A percentile compares a stretch with the other conserved stretches of the same genome.
Evolutionary conservation across 768 basidiomycete species (phyloP).

Genomic region (Tylopilus plumbeoviolaceoides): DNA sequence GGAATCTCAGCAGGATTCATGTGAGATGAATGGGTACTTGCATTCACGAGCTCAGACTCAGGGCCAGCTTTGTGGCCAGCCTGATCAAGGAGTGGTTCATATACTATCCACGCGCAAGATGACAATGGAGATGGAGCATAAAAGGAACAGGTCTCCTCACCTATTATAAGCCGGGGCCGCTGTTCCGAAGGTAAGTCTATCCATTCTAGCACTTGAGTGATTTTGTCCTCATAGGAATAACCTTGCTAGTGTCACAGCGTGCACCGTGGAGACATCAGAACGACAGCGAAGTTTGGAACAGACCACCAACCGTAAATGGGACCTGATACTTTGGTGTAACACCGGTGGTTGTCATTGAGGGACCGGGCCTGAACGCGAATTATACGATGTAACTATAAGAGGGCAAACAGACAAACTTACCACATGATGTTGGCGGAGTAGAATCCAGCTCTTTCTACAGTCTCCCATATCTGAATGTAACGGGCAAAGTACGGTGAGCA

Average conservation of each 20-base stretch:
- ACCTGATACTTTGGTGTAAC: constrained; percentile 11
- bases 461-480: constrained; percentile 76
- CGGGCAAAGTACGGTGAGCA: not conserved
- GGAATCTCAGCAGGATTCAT: constrained; percentile 1
- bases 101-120: constrained; percentile 39
- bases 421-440: constrained; percentile 87
- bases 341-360: constrained; percentile 9
- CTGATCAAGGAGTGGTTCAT: constrained; percentile 83
- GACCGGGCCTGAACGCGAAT: constrained; percentile 9
- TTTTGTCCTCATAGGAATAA: constrained; percentile 43
- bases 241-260: not conserved
- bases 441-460: constrained; percentile 66
- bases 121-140: not conserved
- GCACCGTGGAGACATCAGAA: not conserved
- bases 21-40: constrained; percentile 29
- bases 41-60: constrained; percentile 61
- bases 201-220: constrained; percentile 70
- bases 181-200: constrained; percentile 58
- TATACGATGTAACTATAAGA: no score
- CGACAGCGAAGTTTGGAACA: not conserved
- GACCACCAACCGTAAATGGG: constrained; percentile 13
- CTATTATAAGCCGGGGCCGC: constrained; percentile 72
- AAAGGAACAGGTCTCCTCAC: constrained; percentile 30
- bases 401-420: constrained; percentile 37
- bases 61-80: constrained; percentile 72